Base-by-base conservation (phyloP, 106 monocot species). In the Vanilla planifolia region DNA sequence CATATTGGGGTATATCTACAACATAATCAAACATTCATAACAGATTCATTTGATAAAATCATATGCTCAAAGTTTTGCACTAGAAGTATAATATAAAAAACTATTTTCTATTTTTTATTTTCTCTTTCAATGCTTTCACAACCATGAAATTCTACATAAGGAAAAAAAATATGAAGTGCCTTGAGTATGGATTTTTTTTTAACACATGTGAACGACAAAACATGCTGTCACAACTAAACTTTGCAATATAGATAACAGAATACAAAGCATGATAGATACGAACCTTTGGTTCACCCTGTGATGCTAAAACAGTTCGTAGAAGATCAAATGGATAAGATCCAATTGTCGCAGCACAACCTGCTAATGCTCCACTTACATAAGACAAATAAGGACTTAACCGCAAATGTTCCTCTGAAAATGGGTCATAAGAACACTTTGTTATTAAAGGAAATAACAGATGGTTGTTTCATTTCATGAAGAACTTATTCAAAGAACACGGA, bases 251-350 rank as follows among this genome's bases (percentile, higher is more conserved):
- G n/a, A n/a, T n/a, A n/a, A n/a, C n/a, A n/a, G n/a, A n/a, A n/a
- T n/a, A n/a, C 36, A 9, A 60, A 60, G 25, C 11, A 60, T 52
- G 7, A 55, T 45, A 8, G 77, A 48, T 3, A 45, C 34, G 50
- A 76, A 96, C 96, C 87, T 96, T 96, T 22, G 96, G 96, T 63
- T 96, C 96, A 76, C 96, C 96, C 67, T 96, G 96, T 46, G 90
- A 90, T 72, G 96, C 96, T 67, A 96, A 87, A 80, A 96, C 70
- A 17, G 96, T 96, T 56, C 96, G 66, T 48, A 96, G 41, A 70
- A 96, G 96, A 72, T 96, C 96, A 79, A 96, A 96, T 36, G 96
- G 96, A 67, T 96, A 96, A 37, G 96, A 96, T 70, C 96, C 96
- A 56, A 96, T 6, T 24, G 96, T 96, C 62, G 96, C 96, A 59